phyloP scores from a whole-genome alignment of 2,329 filamentous ascomycete species.

The Colletotrichum orchidophilum region DNA sequence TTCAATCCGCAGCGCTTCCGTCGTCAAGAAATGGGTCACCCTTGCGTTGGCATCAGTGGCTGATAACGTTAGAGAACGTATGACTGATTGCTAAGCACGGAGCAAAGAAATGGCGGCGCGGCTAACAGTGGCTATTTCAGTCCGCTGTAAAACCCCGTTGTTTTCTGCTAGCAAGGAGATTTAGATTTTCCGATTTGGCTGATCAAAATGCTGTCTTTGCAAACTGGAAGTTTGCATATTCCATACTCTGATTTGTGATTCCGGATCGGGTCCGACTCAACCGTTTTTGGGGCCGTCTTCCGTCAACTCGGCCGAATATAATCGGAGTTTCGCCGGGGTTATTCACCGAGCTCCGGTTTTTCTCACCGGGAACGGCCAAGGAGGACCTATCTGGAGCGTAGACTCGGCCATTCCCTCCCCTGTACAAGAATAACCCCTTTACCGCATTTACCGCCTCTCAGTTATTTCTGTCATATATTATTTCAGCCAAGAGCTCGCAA shows the following conservation, averaged over 20 bases:
- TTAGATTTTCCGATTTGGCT: neutral
- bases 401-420: too few relatives aligned
- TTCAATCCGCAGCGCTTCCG: neutral
- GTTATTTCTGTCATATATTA: too few relatives aligned
- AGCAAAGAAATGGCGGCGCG: neutral
- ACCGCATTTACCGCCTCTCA: too few relatives aligned
- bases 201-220: too few relatives aligned
- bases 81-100: slow-evolving; percentile 13
- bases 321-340: neutral
- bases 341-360: neutral
- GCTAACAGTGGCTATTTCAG: neutral
- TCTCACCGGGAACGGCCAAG: neutral
- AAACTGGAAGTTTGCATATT: too few relatives aligned
- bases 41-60: neutral
- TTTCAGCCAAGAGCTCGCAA: neutral
- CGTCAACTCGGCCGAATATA: neutral
- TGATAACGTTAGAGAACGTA: neutral
- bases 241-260: neutral
- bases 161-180: neutral
- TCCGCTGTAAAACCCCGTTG: neutral
- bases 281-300: neutral
- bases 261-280: neutral
- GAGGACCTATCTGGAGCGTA: too few relatives aligned
- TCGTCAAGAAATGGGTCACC: neutral
- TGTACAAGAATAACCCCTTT: too few relatives aligned